Percentiles rank a stretch among this genome's conserved stretches.
These are phyloP conservation scores for Aspergillus carbonarius DNA, from an alignment of 2,329 filamentous ascomycete species.

Conservation along the genomic window DNA sequence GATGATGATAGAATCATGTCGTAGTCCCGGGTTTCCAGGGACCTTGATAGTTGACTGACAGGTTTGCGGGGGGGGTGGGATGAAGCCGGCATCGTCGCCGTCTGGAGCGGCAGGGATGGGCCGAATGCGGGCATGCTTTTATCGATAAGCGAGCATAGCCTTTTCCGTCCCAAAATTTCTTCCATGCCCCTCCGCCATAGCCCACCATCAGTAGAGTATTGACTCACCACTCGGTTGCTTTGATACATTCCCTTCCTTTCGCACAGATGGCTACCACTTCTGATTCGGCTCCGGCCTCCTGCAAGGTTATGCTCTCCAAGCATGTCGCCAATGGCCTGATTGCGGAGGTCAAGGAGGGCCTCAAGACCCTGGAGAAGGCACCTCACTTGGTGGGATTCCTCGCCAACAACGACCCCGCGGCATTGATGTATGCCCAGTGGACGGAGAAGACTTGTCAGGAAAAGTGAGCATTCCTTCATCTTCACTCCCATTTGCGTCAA, in stretches of 20 bases:
- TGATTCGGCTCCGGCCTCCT: slow-evolving; percentile 50
- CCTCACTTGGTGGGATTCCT: slow-evolving; percentile 88
- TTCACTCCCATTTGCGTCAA: slow-evolving; percentile 9
- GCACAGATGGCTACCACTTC: slow-evolving; percentile 33
- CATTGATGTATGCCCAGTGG: slow-evolving; percentile 93
- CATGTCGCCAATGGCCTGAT: slow-evolving; percentile 82
- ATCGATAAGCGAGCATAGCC: slow-evolving; percentile 40
- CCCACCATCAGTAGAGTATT: slow-evolving; percentile 3
- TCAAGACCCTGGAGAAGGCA: slow-evolving; percentile 68
- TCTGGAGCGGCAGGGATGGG: slow-evolving; percentile 10
- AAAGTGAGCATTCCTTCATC: slow-evolving; percentile 65
- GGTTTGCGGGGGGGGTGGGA: background rate
- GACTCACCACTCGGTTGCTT: slow-evolving; percentile 10
- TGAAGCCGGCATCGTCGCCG: background rate
- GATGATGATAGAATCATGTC: background rate
- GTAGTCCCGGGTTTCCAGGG: background rate
- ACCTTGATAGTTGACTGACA: background rate
- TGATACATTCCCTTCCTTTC: slow-evolving; percentile 4
- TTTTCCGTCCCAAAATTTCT: slow-evolving; percentile 31
- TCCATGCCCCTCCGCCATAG: slow-evolving; percentile 21
- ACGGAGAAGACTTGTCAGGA: slow-evolving; percentile 94
- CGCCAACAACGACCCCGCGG: slow-evolving; percentile 86
- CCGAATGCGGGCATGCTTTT: slow-evolving; percentile 34
- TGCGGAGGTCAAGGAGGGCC: slow-evolving; percentile 71
- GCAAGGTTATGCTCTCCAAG: slow-evolving; percentile 89